Base-by-base conservation (phyloP, 768 basidiomycete genomes). In the Punctularia strigosozonata region DNA sequence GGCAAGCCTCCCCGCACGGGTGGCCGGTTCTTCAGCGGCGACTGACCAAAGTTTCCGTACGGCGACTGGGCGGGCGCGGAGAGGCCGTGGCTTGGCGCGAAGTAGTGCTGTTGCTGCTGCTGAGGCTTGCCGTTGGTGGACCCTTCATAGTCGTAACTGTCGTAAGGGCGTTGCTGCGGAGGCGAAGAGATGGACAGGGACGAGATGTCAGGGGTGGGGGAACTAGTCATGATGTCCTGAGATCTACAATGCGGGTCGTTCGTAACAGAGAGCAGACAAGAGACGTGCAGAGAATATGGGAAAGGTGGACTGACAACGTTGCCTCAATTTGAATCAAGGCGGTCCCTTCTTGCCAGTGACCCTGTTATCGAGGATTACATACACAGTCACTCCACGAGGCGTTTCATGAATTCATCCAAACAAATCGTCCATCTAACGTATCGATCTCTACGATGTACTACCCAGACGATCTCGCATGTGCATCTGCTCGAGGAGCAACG, bases 71-170 rank as follows among this genome's bases (percentile, higher is more conserved):
- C n/a, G n/a, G n/a, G n/a, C 63, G 59, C 70, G 52, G 61, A 71
- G 64, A 68, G 74, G 68, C 59, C 65, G 50, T 57, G 73, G 57
- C 77, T 70, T 26, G 85, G 78, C 31, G 71, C 63, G 59, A 78
- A 87, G 56, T 80, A 85, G 49, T 66, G 77, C 46, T 66, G 61
- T 61, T 80, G 75, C 50, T 66, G 77, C 46, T 66, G 61, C 61
- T 80, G 75, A 48, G 49, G 54, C 40, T 63, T 65, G 59, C 52
- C 61, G 48, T 60, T 51, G 54, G 51, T 61, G 59, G 62, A 64
- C 61, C 68, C 73, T 56, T 88, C 83, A 65, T 80, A 85, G 68
- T 86, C 81, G 64, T 84, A 84, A 79, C 67, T 62, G 60, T 88
- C 84, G 66, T 87, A 75, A 69, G 80, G 75, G 73, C 81, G 82